Conservation (phyloP, 2,329 filamentous ascomycete species). For the Alternaria solani region DNA sequence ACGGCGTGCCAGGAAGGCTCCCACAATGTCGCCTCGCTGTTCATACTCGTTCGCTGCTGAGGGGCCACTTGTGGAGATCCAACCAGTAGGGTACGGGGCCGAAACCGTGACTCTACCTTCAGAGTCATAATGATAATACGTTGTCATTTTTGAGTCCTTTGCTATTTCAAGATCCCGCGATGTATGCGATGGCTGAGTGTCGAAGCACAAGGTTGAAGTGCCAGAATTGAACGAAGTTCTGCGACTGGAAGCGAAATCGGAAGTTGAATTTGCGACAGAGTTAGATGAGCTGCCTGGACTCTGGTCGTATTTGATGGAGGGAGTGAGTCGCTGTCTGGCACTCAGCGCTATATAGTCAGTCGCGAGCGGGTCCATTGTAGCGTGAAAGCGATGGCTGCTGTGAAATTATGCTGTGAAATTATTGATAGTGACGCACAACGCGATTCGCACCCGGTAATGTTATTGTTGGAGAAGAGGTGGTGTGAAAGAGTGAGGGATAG, state of each 20-base stretch:
- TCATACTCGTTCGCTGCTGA: neutral
- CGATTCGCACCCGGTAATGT: neutral
- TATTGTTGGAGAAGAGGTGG: neutral
- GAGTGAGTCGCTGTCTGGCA: neutral
- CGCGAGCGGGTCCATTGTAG: constrained; percentile 6
- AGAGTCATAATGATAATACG: constrained; percentile 13
- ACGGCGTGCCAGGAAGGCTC: constrained; percentile 19
- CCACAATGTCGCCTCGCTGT: constrained; percentile 16
- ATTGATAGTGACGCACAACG: neutral
- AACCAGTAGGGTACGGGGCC: neutral
- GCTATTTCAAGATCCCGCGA: neutral
- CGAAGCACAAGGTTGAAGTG: neutral
- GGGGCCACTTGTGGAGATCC: neutral
- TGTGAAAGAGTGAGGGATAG: neutral
- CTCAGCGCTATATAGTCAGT: neutral
- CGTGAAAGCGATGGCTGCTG: constrained; percentile 1
- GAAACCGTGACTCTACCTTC: constrained; percentile 6
- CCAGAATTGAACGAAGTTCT: constrained; percentile 1
- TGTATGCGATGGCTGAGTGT: constrained; percentile 1
- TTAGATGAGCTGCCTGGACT: neutral
- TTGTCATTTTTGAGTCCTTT: constrained; percentile 7
- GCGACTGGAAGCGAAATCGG: neutral
- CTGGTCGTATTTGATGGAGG: neutral
- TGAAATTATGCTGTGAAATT: neutral
- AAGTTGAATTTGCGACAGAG: neutral